Conservation (phyloP, 768 basidiomycete species). For the Pleurotus tuoliensis region DNA sequence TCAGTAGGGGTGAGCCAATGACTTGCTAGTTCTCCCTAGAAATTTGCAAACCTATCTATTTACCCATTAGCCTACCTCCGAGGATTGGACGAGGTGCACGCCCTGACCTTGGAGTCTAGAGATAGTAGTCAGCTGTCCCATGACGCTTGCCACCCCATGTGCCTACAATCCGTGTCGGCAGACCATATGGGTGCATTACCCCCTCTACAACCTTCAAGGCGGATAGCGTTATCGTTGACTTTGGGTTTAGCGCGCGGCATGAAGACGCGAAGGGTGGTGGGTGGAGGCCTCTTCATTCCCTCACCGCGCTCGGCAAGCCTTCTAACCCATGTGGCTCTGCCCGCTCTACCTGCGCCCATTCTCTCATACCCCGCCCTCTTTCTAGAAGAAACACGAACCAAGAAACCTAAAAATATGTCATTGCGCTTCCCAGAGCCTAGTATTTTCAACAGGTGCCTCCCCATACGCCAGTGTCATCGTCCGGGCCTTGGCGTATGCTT, state of each 20-base stretch:
- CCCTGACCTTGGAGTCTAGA: not conserved
- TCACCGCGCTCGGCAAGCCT: not conserved
- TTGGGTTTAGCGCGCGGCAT: not conserved
- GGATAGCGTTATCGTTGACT: not conserved
- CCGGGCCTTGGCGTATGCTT: not conserved
- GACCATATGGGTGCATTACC: not conserved
- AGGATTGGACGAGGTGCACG: constrained; percentile 6
- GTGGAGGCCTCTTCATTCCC: too few relatives aligned
- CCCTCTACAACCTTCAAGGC: not conserved
- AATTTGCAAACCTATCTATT: not conserved
- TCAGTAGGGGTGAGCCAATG: too few relatives aligned
- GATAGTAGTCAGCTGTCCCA: not conserved
- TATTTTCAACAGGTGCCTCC: not conserved
- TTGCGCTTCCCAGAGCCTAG: not conserved
- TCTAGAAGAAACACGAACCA: not conserved
- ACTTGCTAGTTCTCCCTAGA: too few relatives aligned
- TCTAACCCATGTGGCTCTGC: not conserved
- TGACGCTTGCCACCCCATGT: not conserved
- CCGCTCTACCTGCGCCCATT: constrained; percentile 4
- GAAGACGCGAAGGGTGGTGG: too few relatives aligned
- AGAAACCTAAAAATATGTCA: not conserved
- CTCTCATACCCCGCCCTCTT: not conserved
- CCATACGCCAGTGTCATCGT: not conserved
- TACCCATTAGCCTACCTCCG: not conserved
- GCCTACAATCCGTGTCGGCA: not conserved